Percentiles rank a stretch among this genome's conserved stretches.
Evolutionary conservation across 2,329 filamentous ascomycete genomes (phyloP).

Genomic region (Alternaria sp.): DNA sequence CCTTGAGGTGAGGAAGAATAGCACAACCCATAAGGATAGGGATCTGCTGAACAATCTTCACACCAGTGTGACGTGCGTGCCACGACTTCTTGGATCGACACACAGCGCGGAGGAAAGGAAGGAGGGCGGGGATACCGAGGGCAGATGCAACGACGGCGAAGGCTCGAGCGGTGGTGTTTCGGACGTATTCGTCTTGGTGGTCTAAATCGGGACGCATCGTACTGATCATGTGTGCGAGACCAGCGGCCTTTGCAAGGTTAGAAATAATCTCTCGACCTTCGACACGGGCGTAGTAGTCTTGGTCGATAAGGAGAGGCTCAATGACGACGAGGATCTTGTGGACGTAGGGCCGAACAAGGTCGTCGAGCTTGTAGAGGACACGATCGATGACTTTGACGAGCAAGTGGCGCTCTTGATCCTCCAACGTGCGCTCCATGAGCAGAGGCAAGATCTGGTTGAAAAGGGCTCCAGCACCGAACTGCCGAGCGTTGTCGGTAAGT

Average conservation of each 20-base stretch:
- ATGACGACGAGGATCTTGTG: conserved; percentile 99
- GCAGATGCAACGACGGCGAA: conserved; percentile 98
- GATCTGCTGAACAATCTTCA: conserved; percentile 99
- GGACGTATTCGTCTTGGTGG: conserved; percentile 96
- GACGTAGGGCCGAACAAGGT: conserved; percentile 92
- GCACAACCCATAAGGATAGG: conserved; percentile 99
- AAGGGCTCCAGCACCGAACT: conserved; percentile 90
- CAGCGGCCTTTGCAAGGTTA: conserved; percentile 94
- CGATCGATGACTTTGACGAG: conserved; percentile 99
- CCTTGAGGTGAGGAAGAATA: conserved; percentile 92
- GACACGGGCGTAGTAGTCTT: conserved; percentile 98
- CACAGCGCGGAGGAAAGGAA: conserved; percentile 93
- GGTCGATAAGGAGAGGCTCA: conserved; percentile 97
- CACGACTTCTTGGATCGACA: conserved; percentile 99
- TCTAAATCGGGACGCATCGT: conserved; percentile 99
- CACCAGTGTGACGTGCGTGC: conserved; percentile 96
- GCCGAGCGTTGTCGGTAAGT: conserved; percentile 94
- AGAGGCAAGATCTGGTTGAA: conserved; percentile 98
- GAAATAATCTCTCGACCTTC: conserved; percentile 99
- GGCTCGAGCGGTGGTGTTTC: conserved; percentile 95
- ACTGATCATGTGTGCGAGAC: conserved; percentile 98
- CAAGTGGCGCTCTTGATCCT: conserved; percentile 97
- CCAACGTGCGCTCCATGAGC: conserved; percentile 96
- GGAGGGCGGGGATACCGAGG: conserved; percentile 89
- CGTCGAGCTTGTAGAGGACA: conserved; percentile 97